Base-by-base conservation (phyloP, 495 filamentous ascomycete species). In the Alectoria sarmentosa region DNA sequence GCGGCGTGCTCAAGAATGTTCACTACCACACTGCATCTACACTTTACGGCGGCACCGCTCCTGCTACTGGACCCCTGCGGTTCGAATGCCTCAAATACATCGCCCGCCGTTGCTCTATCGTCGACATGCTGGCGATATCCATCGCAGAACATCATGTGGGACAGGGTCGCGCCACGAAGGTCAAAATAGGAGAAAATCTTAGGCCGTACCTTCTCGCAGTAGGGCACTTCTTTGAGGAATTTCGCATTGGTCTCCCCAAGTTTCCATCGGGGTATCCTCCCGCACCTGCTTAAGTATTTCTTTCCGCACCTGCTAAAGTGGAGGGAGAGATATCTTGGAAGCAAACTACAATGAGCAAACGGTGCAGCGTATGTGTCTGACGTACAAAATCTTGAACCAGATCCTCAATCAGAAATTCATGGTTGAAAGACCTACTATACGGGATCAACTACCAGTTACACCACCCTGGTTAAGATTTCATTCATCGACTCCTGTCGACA, bases 261-360 rank as follows among this genome's bases (percentile, higher is more conserved):
- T 23, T 21, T 8, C 19, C 19, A 44, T 21, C 3, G 17, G 17
- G 8, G 5, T 19, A 2, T 41, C 10, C 0, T 9, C 15, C 3
- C 41, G 41, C 41, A 44, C 41, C n/a, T n/a, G n/a, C n/a, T n/a
- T n/a, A 21, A 21, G 19, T 4, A 21, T 4, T 41, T 41, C 39
- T 4, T 7, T 19, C 39, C 2, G 1, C n/a, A n/a, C 3, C 15
- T 0, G 39, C 39, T 2, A 1, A 0, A 42, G 19, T 3, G 0
- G 3, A 19, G 39, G 3, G 15, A 19, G 14, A 42, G 39, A 42
- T 1, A 19, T 42, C 15, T 19, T 42, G 39, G 19, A 19, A 19
- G 0, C 14, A 19, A 19, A 21, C 15, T 42, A 42, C 39, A 17
- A 42, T 17, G 15, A 42, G 39, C 2, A 21, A 42, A 42, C 39